Evolutionary conservation across 23 red algal genomes (phyloP), one percentile per base, ranked within the genome.

Genomic region (Gracilaria caudata): DNA sequence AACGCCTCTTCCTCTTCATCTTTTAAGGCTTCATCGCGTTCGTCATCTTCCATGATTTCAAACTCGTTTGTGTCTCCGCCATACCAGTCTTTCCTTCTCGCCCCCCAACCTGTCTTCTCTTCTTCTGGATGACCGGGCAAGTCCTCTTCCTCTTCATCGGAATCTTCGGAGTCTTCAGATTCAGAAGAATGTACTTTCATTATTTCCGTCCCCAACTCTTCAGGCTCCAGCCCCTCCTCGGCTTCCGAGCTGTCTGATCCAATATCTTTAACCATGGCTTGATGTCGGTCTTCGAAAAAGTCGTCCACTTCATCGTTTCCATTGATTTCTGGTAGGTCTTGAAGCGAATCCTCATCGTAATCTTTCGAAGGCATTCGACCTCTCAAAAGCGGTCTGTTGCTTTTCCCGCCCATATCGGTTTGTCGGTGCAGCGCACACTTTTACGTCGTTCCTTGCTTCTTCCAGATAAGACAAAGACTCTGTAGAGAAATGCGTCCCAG

Each of bases 21-120:
- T 59, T 75, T 66, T 44, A 91, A 65, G 7, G 87, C 87, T 74
- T 81, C 76, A 39, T 91, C 76, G 29, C 87, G 76, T 75, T 91
- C 87, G 24, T 81, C 66, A n/a, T 91, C 77, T 44, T 81, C 77
- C 87, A 91, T 91, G 29, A 91, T 91, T 38, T 91, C 87, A 49
- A 80, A 91, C 44, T 91, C 87, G 58, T 91, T 63, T 43, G 87
- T 91, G 34, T 91, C 87, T 61, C 87, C 87, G 14, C 87, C 87
- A 39, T 91, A 91, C 76, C 77, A 91, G 26, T 71, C 33, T 40
- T 77, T 51, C 61, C 71, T 81, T 49, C 68, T 71, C 37, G 39
- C 75, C 1, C 87, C 87, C 75, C 75, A 91, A 5, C 68, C 77
- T 60, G 17, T 33, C 24, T 81, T 70, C 44, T 91, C 87, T 39